Conservation (phyloP, 257 asterid species). For the Ligustrum vulgare region DNA sequence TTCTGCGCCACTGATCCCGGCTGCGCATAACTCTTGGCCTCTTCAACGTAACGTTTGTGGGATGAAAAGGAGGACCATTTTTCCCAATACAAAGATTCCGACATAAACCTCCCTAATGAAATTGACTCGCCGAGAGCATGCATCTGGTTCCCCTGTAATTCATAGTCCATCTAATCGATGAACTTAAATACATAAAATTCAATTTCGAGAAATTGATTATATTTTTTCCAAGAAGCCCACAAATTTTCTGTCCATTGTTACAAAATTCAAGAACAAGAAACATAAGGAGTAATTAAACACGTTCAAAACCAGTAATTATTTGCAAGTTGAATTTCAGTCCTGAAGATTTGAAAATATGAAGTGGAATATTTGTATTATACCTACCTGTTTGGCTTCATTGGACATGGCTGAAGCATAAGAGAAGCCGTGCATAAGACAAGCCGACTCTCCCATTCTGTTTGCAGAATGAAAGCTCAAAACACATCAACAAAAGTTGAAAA, state of each 20-base stretch:
- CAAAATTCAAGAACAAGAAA: neutral
- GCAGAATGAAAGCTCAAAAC: conserved; percentile 14
- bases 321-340: neutral
- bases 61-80: conserved; percentile 79
- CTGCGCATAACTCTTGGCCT: conserved; percentile 75
- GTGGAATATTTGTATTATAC: conserved; percentile 25
- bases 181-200: neutral
- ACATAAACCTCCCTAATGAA: conserved; percentile 77
- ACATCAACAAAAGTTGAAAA: conserved; percentile 14
- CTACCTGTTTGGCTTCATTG: conserved; percentile 71
- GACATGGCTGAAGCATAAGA: conserved; percentile 72
- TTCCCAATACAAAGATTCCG: conserved; percentile 83
- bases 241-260: too few species aligned
- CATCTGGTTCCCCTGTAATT: conserved; percentile 63
- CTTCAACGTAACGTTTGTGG: conserved; percentile 85
- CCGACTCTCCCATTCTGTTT: conserved; percentile 66
- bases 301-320: neutral
- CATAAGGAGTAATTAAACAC: neutral
- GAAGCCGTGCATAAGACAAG: conserved; percentile 77
- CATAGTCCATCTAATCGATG: conserved; percentile 3
- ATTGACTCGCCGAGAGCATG: conserved; percentile 79
- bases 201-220: neutral
- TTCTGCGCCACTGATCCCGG: conserved; percentile 96
- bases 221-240: too few species aligned
- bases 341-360: too few species aligned